Base-by-base conservation (phyloP, 352 stramenopile genomes). In the Globisporangium nodosum region DNA sequence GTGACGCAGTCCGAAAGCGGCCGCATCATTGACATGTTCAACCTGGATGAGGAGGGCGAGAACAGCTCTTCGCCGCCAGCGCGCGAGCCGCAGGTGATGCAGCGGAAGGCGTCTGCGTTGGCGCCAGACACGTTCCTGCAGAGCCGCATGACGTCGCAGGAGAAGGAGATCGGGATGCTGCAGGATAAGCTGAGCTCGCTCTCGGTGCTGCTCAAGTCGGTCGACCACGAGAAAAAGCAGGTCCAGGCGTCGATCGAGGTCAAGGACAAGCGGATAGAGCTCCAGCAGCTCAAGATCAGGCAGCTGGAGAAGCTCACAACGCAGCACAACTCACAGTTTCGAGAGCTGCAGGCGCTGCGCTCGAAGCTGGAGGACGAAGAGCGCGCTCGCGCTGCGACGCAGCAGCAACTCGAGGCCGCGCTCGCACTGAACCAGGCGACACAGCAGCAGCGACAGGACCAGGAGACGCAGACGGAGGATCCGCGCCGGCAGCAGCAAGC, bases 201-300 rank as follows among this genome's bases (percentile, higher is more conserved):
- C 40, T 86, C 81, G 5, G 71, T 90, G 46, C 61, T 85, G 30
- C 50, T 90, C 1, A 86, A 86, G 58, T 58, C 78, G n/a, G 69
- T 70, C 1, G 78, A 87, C 3, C 76, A 90, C 40, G 81, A 93
- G 47, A 88, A 85, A n/a, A 63, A 66, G 12, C 71, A 81, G 42
- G 49, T 90, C 2, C 49, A 58, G 2, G 66, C 70, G n/a, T 73
- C 78, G 0, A 49, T 93, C 1, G 81, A 90, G 54, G 71, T 90
- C 3, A 93, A 92, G 58, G 78, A 93, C 45, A 83, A 76, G 39
- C 81, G 84, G 7, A 89, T 91, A 9, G 81, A 90, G 43, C 64
- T 73, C 1, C 79, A 89, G 27, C 76, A 90, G 49, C 56, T 78
- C 61, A 83, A 85, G 49, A 58, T 92, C 27, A 64, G 63, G 2